Evolutionary conservation across 768 basidiomycete species (phyloP).

Genomic region (Tricholoma bakamatsutake): DNA sequence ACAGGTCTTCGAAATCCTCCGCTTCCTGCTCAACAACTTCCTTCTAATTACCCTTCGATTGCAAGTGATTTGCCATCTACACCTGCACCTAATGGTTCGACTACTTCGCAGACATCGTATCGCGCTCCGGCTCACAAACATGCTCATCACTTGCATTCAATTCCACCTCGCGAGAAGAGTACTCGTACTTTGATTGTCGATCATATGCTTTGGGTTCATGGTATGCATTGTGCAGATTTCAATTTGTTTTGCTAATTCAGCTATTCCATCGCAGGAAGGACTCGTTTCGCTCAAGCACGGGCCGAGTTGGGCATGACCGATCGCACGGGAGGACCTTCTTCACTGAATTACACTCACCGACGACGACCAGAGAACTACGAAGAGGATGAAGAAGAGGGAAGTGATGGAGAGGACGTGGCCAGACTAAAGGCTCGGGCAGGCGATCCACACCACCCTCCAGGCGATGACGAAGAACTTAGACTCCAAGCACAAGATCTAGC

Average conservation of each 20-base stretch:
- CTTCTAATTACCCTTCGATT: not conserved
- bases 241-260: not conserved
- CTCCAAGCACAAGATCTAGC: slow-evolving; percentile 52
- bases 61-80: slow-evolving; percentile 7
- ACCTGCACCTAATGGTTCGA: slow-evolving; percentile 9
- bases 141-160: slow-evolving; percentile 83
- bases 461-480: slow-evolving; percentile 55
- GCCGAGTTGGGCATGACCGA: slow-evolving; percentile 86
- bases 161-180: slow-evolving; percentile 85
- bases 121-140: slow-evolving; percentile 79
- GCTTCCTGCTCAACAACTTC: not conserved
- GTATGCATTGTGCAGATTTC: slow-evolving; percentile 18
- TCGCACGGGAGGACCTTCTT: slow-evolving; percentile 62
- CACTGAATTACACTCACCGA: slow-evolving; percentile 55
- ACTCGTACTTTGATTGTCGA: slow-evolving; percentile 84
- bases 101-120: slow-evolving; percentile 33
- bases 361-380: slow-evolving; percentile 71
- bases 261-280: slow-evolving; percentile 38
- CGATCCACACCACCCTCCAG: slow-evolving; percentile 35
- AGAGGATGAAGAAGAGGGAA: slow-evolving; percentile 61
- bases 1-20: slow-evolving; percentile 1
- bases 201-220: slow-evolving; percentile 83
- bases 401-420: slow-evolving; percentile 56
- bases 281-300: slow-evolving; percentile 77
- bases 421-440: slow-evolving; percentile 48